Base-by-base conservation (phyloP, 495 filamentous ascomycete genomes). In the Usnea hakonensis region DNA sequence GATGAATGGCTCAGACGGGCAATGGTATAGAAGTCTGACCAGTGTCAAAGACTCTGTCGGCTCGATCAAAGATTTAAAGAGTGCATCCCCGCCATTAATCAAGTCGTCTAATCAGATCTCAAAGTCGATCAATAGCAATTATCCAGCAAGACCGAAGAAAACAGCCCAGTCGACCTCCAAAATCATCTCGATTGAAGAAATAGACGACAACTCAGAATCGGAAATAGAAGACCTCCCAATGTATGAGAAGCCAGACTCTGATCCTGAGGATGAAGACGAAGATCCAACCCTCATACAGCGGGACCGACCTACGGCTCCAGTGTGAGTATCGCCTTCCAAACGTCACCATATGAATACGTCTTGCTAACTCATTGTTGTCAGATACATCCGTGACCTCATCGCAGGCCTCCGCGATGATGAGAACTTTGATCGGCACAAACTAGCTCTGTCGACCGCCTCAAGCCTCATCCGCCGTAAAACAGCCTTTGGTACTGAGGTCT, bases 161-260 rank as follows among this genome's bases (percentile, higher is more conserved):
- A 75, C 66, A n/a, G 55, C 60, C 58, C 60, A 67, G 60, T 63
- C 19, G 55, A 70, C 54, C 67, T 80, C 74, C 26, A 84, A 78
- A 59, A 83, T 90, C 32, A 82, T 83, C 48, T 71, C 78, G 40
- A 83, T 90, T 36, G 87, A 91, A 67, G 87, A 91, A 67, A 77
- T 94, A 41, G 79, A 84, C 43, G 81, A 76, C 16, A 75, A 74
- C 14, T 59, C 66, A 0, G 74, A 80, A 6, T 77, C 74, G 2
- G 86, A 90, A 61, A 84, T 90, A 57, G 86, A 90, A 13, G 90
- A 90, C 61, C 75, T 97, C 0, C 77, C 84, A 14, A 86, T 90
- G 5, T 97, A 97, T 70, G 85, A 82, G 35, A 96, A 96, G 69
- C 91, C 92, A 0, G 94, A 95, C 70, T 92, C 89, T n/a, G 95